These are phyloP conservation scores for Metarhizium rileyi DNA, from an alignment of 2,329 filamentous ascomycete species.

Conservation along the genomic window DNA sequence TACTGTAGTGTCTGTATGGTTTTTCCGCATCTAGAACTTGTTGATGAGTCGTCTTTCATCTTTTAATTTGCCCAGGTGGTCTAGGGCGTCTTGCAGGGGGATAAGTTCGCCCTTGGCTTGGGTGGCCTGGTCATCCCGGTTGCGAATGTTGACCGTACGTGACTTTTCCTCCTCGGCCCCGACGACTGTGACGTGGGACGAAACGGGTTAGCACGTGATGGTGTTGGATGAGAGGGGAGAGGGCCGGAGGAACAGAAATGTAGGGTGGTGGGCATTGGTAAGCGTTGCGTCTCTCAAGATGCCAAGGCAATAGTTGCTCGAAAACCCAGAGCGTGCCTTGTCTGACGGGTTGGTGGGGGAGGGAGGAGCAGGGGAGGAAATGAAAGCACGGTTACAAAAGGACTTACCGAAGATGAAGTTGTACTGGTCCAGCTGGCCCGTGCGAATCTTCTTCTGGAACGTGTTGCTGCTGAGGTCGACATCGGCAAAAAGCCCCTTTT, in stretches of 20 bases:
- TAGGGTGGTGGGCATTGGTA: background rate
- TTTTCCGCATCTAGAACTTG: constrained; percentile 19
- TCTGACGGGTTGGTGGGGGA: background rate
- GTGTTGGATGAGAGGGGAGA: background rate
- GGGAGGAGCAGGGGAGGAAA: background rate
- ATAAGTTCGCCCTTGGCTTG: constrained; percentile 53
- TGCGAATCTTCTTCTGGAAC: constrained; percentile 83
- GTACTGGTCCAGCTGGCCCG: constrained; percentile 69
- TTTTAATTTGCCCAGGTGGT: constrained; percentile 43
- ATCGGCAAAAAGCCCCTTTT: constrained; percentile 57
- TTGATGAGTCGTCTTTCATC: constrained; percentile 32
- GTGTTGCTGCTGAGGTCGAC: constrained; percentile 58
- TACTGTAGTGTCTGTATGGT: background rate
- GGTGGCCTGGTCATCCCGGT: constrained; percentile 52
- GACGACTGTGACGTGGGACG: constrained; percentile 34
- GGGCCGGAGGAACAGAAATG: background rate
- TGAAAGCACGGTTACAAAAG: background rate
- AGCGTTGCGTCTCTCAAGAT: background rate
- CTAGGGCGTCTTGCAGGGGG: constrained; percentile 44
- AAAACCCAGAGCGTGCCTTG: background rate
- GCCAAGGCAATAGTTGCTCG: background rate
- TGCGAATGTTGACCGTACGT: constrained; percentile 52
- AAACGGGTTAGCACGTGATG: constrained; percentile 2
- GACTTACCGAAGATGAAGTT: constrained; percentile 68
- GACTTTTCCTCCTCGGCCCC: constrained; percentile 52